These are phyloP conservation scores for Aspergillus amoenus DNA, from an alignment of 2,329 filamentous ascomycete genomes.

Conservation along the genomic window DNA sequence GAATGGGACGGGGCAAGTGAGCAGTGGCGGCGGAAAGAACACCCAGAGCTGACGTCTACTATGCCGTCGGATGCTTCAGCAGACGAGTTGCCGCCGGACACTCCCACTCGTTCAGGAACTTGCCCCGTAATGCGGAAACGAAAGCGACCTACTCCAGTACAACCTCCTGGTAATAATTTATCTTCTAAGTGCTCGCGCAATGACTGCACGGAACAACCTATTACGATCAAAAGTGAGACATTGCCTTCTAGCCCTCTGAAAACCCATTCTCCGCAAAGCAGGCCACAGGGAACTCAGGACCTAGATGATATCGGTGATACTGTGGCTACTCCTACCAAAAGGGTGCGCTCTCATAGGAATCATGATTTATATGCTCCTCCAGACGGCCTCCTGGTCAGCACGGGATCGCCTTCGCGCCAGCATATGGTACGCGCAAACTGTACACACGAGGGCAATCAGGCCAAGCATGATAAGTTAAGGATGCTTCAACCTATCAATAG, in stretches of 20 bases:
- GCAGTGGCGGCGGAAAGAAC: background rate
- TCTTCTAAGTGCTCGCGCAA: background rate
- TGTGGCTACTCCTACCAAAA: slow-evolving; percentile 44
- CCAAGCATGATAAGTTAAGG: slow-evolving; percentile 2
- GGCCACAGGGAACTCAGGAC: slow-evolving; percentile 59
- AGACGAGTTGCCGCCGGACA: slow-evolving; percentile 1
- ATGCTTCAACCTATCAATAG: slow-evolving; percentile 30
- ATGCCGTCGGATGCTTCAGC: slow-evolving; percentile 18
- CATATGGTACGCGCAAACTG: background rate
- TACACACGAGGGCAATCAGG: background rate
- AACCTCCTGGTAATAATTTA: background rate
- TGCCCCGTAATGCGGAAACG: slow-evolving; percentile 21
- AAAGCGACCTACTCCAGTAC: slow-evolving; percentile 14
- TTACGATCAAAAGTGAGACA: slow-evolving; percentile 37
- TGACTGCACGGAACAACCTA: slow-evolving; percentile 16
- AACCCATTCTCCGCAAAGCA: slow-evolving; percentile 8
- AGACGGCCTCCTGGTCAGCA: background rate
- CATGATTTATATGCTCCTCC: background rate
- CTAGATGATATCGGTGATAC: slow-evolving; percentile 51
- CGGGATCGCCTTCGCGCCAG: background rate
- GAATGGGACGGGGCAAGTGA: background rate
- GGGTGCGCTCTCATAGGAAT: slow-evolving; percentile 9
- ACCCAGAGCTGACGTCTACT: slow-evolving; percentile 16
- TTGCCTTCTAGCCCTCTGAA: slow-evolving; percentile 34
- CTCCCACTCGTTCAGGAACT: background rate